Percentiles rank a stretch among this genome's conserved stretches.
Conservation (phyloP, 1,139 yeast genomes). For the Nakaseomyces delphensis region DNA sequence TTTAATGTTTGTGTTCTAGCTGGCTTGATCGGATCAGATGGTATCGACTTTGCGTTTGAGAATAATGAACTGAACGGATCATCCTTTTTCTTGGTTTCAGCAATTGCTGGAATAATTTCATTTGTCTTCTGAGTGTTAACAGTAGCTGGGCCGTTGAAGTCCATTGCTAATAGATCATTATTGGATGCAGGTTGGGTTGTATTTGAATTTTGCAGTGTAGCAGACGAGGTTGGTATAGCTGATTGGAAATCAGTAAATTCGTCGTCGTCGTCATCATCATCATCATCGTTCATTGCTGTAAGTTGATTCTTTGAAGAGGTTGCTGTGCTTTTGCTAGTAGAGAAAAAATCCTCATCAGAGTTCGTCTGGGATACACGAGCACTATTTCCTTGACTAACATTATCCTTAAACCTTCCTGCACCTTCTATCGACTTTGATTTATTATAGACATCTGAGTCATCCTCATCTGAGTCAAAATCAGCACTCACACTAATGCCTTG, state of each 20-base stretch:
- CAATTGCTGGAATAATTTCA: conserved; percentile 32
- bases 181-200: conserved; percentile 15
- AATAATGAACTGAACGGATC: conserved; percentile 84
- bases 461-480: conserved; percentile 43
- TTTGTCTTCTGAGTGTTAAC: conserved; percentile 12
- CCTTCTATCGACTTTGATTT: conserved; percentile 8
- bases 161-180: conserved; percentile 12
- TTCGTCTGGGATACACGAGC: conserved; percentile 16
- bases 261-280: conserved; percentile 59
- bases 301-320: conserved; percentile 1
- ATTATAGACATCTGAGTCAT: conserved; percentile 35
- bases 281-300: conserved; percentile 17
- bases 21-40: not conserved
- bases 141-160: conserved; percentile 11
- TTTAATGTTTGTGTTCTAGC: not conserved
- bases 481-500: conserved; percentile 36
- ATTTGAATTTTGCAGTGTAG: conserved; percentile 12
- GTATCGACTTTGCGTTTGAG: conserved; percentile 46
- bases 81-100: conserved; percentile 34
- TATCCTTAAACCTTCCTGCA: conserved; percentile 8
- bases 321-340: conserved; percentile 6
- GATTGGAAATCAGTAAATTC: conserved; percentile 94
- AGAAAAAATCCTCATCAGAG: conserved; percentile 37
- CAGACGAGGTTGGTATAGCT: conserved; percentile 41
- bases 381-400: conserved; percentile 12